Percentiles rank a stretch among this genome's conserved stretches.
phyloP scores from a whole-genome alignment of 495 filamentous ascomycete species.

The Amphirosellinia nigrospora region DNA sequence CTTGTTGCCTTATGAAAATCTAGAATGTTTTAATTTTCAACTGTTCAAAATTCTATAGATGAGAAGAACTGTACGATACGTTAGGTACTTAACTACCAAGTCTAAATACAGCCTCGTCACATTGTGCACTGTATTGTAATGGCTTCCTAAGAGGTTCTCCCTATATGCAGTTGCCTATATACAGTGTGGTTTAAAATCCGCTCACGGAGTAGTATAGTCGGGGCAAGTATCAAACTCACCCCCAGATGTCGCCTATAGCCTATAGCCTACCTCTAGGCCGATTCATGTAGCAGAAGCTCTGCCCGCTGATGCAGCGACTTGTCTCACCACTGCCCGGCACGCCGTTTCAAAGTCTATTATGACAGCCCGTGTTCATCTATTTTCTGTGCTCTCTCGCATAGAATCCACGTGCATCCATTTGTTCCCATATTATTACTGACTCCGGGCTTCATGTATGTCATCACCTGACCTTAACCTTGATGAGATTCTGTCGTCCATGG shows the following conservation, averaged over 20 bases:
- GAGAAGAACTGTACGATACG: too few relatives aligned
- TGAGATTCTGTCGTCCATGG: not conserved
- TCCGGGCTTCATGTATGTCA: slow-evolving; percentile 11
- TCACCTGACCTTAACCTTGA: not conserved
- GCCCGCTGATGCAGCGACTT: slow-evolving; percentile 1
- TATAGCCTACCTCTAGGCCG: too few relatives aligned
- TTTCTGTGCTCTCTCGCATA: not conserved
- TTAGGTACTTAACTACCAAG: not conserved
- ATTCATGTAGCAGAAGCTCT: not conserved
- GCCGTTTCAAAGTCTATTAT: not conserved
- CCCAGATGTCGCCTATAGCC: not conserved
- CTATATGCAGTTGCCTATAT: not conserved
- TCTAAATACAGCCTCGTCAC: too few relatives aligned
- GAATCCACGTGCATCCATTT: slow-evolving; percentile 8
- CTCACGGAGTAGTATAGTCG: not conserved
- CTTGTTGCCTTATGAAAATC: not conserved
- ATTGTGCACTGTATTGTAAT: not conserved
- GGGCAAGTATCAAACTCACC: too few relatives aligned
- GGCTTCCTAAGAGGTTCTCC: not conserved
- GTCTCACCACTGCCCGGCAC: slow-evolving; percentile 7
- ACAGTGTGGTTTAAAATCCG: not conserved
- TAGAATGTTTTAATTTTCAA: too few relatives aligned
- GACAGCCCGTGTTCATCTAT: not conserved
- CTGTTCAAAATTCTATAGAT: too few relatives aligned
- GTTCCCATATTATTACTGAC: not conserved